Conservation (phyloP, 2,329 filamentous ascomycete genomes). For the Plenodomus tracheiphilus region DNA sequence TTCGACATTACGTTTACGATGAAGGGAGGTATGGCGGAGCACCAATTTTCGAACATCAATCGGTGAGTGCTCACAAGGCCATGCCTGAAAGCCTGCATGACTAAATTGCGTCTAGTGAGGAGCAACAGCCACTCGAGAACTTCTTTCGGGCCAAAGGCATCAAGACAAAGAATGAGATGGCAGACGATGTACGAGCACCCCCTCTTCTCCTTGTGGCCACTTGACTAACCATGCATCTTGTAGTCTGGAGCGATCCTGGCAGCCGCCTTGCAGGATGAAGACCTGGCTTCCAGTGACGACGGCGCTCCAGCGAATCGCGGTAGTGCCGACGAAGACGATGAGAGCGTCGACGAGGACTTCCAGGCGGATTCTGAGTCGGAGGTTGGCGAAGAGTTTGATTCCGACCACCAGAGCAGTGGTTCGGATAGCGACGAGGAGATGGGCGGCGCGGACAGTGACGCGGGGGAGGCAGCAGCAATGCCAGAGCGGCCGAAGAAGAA, state of each 20-base stretch:
- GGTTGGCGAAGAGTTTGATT: conserved; percentile 95
- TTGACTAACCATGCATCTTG: conserved; percentile 27
- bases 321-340: conserved; percentile 93
- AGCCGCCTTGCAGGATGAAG: conserved; percentile 80
- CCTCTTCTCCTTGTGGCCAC: neutral
- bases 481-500: conserved; percentile 67
- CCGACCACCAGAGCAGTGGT: conserved; percentile 83
- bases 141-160: conserved; percentile 97
- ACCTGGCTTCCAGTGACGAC: conserved; percentile 76
- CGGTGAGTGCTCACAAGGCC: conserved; percentile 54
- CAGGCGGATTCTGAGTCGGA: conserved; percentile 89
- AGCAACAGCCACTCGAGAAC: conserved; percentile 92
- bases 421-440: conserved; percentile 68
- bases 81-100: conserved; percentile 2
- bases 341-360: conserved; percentile 96
- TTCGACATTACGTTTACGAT: conserved; percentile 95
- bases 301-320: conserved; percentile 78
- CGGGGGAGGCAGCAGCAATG: conserved; percentile 52
- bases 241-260: conserved; percentile 67
- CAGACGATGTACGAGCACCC: conserved; percentile 75
- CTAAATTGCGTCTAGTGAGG: conserved; percentile 62
- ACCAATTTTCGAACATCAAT: conserved; percentile 99
- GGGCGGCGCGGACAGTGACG: conserved; percentile 63
- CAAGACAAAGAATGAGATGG: conserved; percentile 97
- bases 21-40: conserved; percentile 83